Evolutionary conservation across 805 yeast genomes (phyloP).

Genomic region (Phaffomyces antillensis): DNA sequence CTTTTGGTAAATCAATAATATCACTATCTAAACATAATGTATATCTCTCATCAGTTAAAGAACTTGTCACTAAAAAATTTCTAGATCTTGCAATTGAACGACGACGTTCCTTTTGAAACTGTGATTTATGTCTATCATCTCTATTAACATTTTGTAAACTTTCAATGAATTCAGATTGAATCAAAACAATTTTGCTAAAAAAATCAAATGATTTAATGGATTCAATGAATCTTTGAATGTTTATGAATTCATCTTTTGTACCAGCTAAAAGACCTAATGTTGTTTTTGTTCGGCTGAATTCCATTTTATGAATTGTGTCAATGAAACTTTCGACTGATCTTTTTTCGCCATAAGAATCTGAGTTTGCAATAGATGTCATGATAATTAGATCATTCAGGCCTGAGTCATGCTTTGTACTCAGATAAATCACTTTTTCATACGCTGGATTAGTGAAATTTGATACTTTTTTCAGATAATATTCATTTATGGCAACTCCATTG

Average conservation of each 20-base stretch:
- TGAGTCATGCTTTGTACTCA: neutral
- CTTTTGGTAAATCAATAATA: conserved; percentile 19
- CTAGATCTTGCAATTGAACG: conserved; percentile 23
- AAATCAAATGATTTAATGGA: conserved; percentile 1
- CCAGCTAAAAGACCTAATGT: conserved; percentile 18
- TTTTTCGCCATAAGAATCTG: conserved; percentile 30
- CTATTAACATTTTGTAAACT: conserved; percentile 10
- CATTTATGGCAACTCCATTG: no score
- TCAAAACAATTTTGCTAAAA: conserved; percentile 3
- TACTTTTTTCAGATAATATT: no score
- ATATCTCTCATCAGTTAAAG: conserved; percentile 23
- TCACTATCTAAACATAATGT: conserved; percentile 28
- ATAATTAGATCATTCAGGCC: conserved; percentile 11
- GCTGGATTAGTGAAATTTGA: neutral
- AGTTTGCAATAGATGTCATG: conserved; percentile 21
- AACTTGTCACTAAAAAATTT: conserved; percentile 21
- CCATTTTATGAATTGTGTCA: conserved; percentile 23
- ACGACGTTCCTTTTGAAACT: conserved; percentile 23
- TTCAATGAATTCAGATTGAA: conserved; percentile 19
- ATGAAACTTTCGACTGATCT: conserved; percentile 29
- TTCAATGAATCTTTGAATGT: conserved; percentile 6
- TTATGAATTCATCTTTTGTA: conserved; percentile 3
- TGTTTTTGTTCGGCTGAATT: conserved; percentile 17
- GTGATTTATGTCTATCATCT: conserved; percentile 11
- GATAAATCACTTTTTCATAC: neutral